These are phyloP conservation scores for Talaromyces rugulosus DNA, from an alignment of 2,329 filamentous ascomycete species.

Conservation along the genomic window DNA sequence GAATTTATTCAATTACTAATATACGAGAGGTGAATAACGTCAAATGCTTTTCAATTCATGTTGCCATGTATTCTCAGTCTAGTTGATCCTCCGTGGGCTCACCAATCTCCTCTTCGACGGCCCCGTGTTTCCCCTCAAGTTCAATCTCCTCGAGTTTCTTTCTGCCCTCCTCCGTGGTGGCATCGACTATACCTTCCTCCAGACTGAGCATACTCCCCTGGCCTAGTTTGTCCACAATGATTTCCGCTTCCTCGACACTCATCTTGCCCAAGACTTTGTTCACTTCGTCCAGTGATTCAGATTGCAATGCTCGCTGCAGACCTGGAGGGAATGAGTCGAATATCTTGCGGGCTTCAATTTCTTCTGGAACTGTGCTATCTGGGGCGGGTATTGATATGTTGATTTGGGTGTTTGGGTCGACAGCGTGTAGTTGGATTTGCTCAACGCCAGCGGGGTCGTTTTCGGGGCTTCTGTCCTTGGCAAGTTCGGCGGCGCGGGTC, in stretches of 20 bases:
- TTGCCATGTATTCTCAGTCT: constrained; percentile 9
- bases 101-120: constrained; percentile 51
- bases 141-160: constrained; percentile 73
- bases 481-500: constrained; percentile 69
- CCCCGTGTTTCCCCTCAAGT: constrained; percentile 46
- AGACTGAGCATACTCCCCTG: constrained; percentile 85
- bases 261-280: constrained; percentile 85
- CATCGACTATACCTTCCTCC: constrained; percentile 91
- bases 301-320: constrained; percentile 76
- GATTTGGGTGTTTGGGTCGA: constrained; percentile 88
- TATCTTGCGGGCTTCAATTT: constrained; percentile 63
- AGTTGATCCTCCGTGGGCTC: constrained; percentile 40
- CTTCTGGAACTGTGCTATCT: constrained; percentile 60
- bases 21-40: background rate
- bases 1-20: background rate
- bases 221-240: constrained; percentile 73
- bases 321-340: constrained; percentile 82
- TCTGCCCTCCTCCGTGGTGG: constrained; percentile 82
- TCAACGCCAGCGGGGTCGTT: constrained; percentile 66
- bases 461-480: constrained; percentile 53
- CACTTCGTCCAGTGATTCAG: constrained; percentile 82
- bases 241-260: constrained; percentile 83
- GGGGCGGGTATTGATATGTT: constrained; percentile 75
- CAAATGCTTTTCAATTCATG: background rate
- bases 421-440: constrained; percentile 95